Conservation (phyloP, 78 protist species). For the Monocercomonoides exilis region DNA sequence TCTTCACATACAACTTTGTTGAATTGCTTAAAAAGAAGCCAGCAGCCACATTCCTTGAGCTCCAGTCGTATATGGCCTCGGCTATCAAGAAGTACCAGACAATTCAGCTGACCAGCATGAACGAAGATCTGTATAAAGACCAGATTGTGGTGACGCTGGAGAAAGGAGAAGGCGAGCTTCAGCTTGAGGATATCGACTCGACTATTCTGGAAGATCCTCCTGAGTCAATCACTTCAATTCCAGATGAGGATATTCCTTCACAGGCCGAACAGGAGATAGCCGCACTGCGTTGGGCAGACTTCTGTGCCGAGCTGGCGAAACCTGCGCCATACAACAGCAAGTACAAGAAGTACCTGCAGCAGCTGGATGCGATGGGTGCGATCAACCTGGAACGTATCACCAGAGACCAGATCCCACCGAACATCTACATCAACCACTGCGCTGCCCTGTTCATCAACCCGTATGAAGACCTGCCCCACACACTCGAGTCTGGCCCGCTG, state of each 20-base stretch:
- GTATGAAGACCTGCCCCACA: slow-evolving; percentile 9
- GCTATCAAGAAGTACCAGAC: not conserved
- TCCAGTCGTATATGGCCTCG: not conserved
- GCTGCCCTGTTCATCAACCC: not conserved
- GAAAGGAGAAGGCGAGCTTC: not conserved
- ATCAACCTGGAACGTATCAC: not conserved
- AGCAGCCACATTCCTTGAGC: not conserved
- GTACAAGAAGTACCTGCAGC: not conserved
- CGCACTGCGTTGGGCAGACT: not conserved
- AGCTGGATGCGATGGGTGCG: not conserved
- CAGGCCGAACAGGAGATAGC: not conserved
- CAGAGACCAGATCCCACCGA: not conserved
- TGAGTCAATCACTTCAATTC: not conserved
- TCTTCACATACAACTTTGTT: not conserved
- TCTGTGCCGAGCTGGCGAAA: not conserved
- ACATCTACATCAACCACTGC: not conserved
- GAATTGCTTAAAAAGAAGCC: not conserved
- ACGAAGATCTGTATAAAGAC: not conserved
- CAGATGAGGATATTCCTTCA: not conserved
- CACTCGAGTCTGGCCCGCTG: not conserved
- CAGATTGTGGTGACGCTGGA: not conserved
- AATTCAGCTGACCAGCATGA: not conserved
- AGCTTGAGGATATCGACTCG: not conserved
- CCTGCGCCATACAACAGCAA: not conserved
- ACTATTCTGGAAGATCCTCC: too few species aligned